phyloP scores from a whole-genome alignment of 2,329 filamentous ascomycete genomes.

The Fulvia fulva region DNA sequence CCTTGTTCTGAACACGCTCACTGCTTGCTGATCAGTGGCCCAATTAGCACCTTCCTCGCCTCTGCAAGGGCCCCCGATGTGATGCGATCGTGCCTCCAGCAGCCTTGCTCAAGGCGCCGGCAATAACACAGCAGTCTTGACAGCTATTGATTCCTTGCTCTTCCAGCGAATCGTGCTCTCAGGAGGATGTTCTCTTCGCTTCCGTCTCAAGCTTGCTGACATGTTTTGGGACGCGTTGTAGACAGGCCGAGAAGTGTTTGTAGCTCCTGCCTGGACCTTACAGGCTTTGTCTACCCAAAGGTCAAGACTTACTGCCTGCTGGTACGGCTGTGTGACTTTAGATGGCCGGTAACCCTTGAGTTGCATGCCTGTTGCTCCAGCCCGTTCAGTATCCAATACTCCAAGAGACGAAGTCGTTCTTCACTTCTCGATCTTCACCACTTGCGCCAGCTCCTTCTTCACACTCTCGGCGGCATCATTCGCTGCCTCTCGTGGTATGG shows the following conservation, averaged over 20 bases:
- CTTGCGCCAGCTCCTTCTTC: slow-evolving; percentile 42
- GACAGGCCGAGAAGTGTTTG: not conserved
- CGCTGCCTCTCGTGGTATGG: slow-evolving; percentile 41
- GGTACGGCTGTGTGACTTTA: not conserved
- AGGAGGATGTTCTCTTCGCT: too few species aligned
- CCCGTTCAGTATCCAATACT: not conserved
- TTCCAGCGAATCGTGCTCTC: too few species aligned
- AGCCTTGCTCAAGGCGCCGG: too few species aligned
- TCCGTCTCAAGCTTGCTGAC: too few species aligned
- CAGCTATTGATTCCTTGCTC: too few species aligned
- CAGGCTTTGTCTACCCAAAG: not conserved
- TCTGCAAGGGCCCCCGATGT: too few species aligned
- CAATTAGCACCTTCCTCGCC: too few species aligned
- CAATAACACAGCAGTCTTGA: too few species aligned
- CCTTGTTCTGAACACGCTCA: too few species aligned
- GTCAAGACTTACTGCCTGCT: not conserved
- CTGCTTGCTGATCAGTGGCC: too few species aligned
- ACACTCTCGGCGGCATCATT: slow-evolving; percentile 51
- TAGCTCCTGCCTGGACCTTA: not conserved
- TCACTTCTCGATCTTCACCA: slow-evolving; percentile 23
- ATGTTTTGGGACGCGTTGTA: too few species aligned
- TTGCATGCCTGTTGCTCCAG: not conserved
- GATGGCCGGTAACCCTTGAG: not conserved
- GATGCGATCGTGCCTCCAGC: too few species aligned
- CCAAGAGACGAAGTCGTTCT: not conserved